Base-by-base conservation (phyloP, 108 stramenopile genomes). In the Discostella stelligeroides region DNA sequence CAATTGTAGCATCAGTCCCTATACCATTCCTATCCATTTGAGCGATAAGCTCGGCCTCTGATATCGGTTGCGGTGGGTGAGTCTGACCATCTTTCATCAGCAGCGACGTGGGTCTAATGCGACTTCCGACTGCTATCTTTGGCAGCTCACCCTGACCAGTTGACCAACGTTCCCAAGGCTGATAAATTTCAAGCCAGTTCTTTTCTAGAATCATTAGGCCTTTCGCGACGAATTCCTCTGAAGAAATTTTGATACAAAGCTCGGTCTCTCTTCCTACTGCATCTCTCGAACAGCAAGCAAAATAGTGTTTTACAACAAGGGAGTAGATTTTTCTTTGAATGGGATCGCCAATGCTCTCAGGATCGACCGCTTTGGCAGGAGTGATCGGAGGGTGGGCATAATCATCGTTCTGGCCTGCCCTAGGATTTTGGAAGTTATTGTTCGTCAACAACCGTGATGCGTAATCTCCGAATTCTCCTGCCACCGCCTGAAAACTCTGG, bases 301-400 rank as follows among this genome's bases (percentile, higher is more conserved):
- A 79, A 63, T 98, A 99, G 63, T 99, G 99, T 66, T 97, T 92
- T 17, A 88, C 88, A 13, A 99, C 85, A 39, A 98, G 83, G 38
- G 81, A 88, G 71, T 98, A 99, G 14, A 98, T 79, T 23, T 80
- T 84, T 48, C 87, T 57, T 70, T 96, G 90, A 7, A 73, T 84
- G 3, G 80, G 68, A 70, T 93, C 86, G 23, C 51, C 51, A 69
- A 97, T 90, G n/a, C 88, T 63, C 27, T 75, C 57, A 0, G 92
- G 92, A 71, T 90, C 90, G 5, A 96, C 97, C 28, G 86, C 93
- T 68, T 97, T 97, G 43, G 92, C 94, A 7, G 99, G 99, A 50
- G 98, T 97, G 76, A 99, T 99, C 56, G 99, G 98, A 43, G 99
- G 98, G 76, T 99, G 99, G 2, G 99, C 99, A 45, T 98, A 82